Evolutionary conservation across 2,329 filamentous ascomycete genomes (phyloP).

Genomic region (Colletotrichum sp.): DNA sequence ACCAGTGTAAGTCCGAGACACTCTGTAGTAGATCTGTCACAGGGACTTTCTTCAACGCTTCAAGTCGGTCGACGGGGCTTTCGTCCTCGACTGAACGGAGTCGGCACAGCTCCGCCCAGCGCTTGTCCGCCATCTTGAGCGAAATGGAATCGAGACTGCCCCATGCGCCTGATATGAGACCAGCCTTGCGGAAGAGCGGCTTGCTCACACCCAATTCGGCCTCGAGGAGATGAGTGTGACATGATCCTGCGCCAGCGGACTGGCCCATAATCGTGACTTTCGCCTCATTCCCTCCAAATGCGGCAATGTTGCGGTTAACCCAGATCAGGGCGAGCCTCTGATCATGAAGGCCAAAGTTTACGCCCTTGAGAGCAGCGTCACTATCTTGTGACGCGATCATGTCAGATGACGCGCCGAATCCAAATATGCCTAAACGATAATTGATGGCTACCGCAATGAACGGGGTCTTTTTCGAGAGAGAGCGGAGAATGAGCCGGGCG

Average conservation of each 20-base stretch:
- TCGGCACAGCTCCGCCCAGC: neutral
- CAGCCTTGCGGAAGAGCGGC: neutral
- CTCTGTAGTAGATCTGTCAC: neutral
- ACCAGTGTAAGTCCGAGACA: too few relatives aligned
- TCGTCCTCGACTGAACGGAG: neutral
- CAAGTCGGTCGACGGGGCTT: neutral
- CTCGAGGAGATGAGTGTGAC: neutral
- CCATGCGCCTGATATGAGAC: neutral
- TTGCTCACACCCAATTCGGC: neutral
- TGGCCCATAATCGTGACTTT: neutral
- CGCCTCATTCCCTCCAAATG: neutral
- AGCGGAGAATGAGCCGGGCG: neutral
- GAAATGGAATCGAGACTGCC: neutral
- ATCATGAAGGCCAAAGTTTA: neutral
- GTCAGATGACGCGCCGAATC: neutral
- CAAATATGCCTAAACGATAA: neutral
- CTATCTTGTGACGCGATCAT: neutral
- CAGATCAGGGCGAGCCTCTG: neutral
- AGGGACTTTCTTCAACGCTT: too few relatives aligned
- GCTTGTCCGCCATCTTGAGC: neutral
- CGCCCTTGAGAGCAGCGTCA: neutral
- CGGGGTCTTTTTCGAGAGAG: neutral
- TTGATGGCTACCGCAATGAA: neutral
- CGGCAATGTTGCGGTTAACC: neutral
- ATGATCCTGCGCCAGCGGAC: neutral